These are phyloP conservation scores for Davidsoniella neocaledoniae DNA, from an alignment of 2,329 filamentous ascomycete species.

Conservation along the genomic window DNA sequence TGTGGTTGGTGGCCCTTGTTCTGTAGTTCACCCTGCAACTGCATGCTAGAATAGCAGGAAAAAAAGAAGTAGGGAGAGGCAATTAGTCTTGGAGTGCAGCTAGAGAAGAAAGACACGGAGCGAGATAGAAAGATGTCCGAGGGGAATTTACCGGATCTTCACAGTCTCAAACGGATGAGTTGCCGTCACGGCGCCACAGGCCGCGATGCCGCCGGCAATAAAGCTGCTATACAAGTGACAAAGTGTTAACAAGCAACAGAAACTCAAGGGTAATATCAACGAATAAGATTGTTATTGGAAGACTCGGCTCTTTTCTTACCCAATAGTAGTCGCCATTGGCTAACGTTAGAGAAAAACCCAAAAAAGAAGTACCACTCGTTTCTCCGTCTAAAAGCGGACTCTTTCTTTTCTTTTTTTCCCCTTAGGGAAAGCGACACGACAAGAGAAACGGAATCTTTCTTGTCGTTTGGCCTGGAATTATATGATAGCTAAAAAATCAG, in stretches of 20 bases:
- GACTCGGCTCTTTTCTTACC: slow-evolving; percentile 1
- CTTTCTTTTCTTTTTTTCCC: not conserved
- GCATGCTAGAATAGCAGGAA: slow-evolving; percentile 42
- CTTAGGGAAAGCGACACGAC: too few relatives aligned
- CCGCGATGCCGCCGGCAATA: slow-evolving; percentile 88
- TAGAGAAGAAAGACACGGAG: not conserved
- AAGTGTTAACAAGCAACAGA: not conserved
- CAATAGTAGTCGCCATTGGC: slow-evolving; percentile 7
- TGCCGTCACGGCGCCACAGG: slow-evolving; percentile 91
- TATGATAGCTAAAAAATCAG: too few relatives aligned
- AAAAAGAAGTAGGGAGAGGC: not conserved
- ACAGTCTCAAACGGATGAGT: slow-evolving; percentile 98
- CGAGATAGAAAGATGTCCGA: not conserved
- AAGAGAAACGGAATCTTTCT: too few relatives aligned
- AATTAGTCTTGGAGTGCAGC: slow-evolving; percentile 5
- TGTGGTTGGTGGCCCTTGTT: slow-evolving; percentile 69
- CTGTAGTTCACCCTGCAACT: slow-evolving; percentile 90
- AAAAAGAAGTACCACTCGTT: not conserved
- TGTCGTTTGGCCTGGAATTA: too few relatives aligned
- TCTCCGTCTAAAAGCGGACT: not conserved
- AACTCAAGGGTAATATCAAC: too few relatives aligned
- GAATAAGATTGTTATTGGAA: not conserved
- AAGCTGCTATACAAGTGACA: slow-evolving; percentile 47
- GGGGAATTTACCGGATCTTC: slow-evolving; percentile 67
- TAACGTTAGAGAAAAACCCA: too few relatives aligned